Evolutionary conservation across 116 monocot genomes (phyloP).

Genomic region (Dioscorea cayenensis): DNA sequence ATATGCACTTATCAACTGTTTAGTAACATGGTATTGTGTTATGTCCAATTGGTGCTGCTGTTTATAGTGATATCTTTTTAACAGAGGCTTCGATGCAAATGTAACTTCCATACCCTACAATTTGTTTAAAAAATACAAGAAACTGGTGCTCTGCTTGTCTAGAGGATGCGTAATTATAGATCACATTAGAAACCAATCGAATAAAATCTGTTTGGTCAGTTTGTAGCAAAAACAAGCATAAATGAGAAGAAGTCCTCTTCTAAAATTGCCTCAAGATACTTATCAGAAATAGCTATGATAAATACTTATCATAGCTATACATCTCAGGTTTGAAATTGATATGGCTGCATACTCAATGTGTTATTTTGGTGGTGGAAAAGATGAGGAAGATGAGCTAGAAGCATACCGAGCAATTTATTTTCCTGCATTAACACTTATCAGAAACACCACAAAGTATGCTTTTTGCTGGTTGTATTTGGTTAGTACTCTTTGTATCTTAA

Average conservation of each 20-base stretch:
- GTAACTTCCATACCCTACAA: conserved; percentile 92
- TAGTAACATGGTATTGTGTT: background rate
- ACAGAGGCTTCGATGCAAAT: conserved; percentile 91
- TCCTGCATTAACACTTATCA: conserved; percentile 62
- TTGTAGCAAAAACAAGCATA: conserved; percentile 24
- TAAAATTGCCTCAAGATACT: conserved; percentile 42
- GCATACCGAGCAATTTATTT: conserved; percentile 71
- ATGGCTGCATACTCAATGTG: conserved; percentile 99
- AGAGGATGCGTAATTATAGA: conserved; percentile 59
- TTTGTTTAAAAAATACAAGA: conserved; percentile 83
- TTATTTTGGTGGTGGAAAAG: conserved; percentile 94
- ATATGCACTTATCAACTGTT: no score
- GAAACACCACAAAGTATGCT: conserved; percentile 60
- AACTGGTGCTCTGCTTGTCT: conserved; percentile 74
- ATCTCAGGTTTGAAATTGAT: conserved; percentile 97
- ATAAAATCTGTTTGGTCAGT: conserved; percentile 59
- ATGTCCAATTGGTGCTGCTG: background rate
- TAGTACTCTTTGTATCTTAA: background rate
- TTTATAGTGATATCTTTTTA: conserved; percentile 4
- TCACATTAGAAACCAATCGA: conserved; percentile 35
- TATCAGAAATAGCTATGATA: no score
- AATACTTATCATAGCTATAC: no score
- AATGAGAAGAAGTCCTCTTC: conserved; percentile 14
- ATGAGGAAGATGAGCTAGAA: conserved; percentile 90
- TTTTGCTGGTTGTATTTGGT: background rate